A percentile compares a stretch with the other conserved stretches of the same genome.
phyloP scores from a whole-genome alignment of 1,139 yeast species.

The Pneumocystis canis region DNA sequence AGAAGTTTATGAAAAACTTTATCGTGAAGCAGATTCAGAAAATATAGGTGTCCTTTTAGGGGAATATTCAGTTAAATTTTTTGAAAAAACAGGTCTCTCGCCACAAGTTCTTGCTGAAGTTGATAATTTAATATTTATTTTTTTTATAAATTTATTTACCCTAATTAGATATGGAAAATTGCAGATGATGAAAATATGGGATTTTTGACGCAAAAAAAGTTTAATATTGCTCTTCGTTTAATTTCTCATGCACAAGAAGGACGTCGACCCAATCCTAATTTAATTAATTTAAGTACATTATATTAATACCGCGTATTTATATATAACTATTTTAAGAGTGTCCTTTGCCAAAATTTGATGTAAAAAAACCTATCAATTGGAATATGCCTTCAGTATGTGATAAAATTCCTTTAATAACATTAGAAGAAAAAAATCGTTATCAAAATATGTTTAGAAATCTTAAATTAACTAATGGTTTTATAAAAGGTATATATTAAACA shows the following conservation, averaged over 20 bases:
- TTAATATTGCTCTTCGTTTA: conserved; percentile 72
- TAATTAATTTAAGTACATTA: conserved; percentile 18
- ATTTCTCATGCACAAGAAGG: conserved; percentile 83
- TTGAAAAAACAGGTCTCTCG: conserved; percentile 76
- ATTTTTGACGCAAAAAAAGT: conserved; percentile 65
- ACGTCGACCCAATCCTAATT: conserved; percentile 35
- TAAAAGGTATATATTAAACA: conserved; percentile 41
- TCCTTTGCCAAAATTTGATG: conserved; percentile 29
- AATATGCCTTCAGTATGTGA: conserved; percentile 15
- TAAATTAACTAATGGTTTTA: conserved; percentile 32
- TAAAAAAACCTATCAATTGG: conserved; percentile 11
- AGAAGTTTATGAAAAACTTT: conserved; percentile 54
- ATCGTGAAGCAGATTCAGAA: conserved; percentile 66
- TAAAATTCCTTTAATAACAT: conserved; percentile 14
- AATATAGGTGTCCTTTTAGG: conserved; percentile 77
- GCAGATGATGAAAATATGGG: conserved; percentile 81
- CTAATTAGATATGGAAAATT: conserved; percentile 57
- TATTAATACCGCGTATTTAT: not conserved
- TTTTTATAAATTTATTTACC: not conserved
- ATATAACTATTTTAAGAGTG: conserved; percentile 35
- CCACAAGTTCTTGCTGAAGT: conserved; percentile 60
- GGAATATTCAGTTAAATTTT: conserved; percentile 68
- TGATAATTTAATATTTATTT: not conserved
- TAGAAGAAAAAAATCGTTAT: conserved; percentile 11
- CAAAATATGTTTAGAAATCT: conserved; percentile 8